These are phyloP conservation scores for Penicillium crystallinum DNA, from an alignment of 495 filamentous ascomycete genomes.

Conservation along the genomic window DNA sequence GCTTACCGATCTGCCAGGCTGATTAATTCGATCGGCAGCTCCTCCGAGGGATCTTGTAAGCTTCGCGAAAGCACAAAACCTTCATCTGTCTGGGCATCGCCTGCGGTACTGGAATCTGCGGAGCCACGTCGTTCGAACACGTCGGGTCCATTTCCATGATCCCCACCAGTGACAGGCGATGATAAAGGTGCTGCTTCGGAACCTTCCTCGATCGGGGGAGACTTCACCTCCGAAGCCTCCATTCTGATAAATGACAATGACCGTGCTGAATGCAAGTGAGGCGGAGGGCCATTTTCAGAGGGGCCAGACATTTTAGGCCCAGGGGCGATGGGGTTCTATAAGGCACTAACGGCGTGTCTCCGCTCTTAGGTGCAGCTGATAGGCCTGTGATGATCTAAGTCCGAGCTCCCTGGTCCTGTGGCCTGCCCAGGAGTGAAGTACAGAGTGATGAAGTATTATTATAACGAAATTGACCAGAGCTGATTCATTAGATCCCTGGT, in stretches of 20 bases:
- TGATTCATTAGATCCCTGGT: neutral
- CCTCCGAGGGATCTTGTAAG: slow-evolving; percentile 63
- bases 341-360: slow-evolving; percentile 23
- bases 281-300: slow-evolving; percentile 26
- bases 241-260: slow-evolving; percentile 59
- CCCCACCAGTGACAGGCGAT: slow-evolving; percentile 23
- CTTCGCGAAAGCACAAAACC: slow-evolving; percentile 40
- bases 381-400: slow-evolving; percentile 27
- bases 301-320: slow-evolving; percentile 24
- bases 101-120: slow-evolving; percentile 47
- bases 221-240: slow-evolving; percentile 36
- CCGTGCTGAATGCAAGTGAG: slow-evolving; percentile 34
- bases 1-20: slow-evolving; percentile 80
- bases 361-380: slow-evolving; percentile 28
- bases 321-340: slow-evolving; percentile 19
- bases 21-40: slow-evolving; percentile 87
- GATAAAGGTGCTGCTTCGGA: slow-evolving; percentile 22
- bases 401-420: slow-evolving; percentile 8
- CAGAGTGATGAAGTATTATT: neutral
- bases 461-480: neutral
- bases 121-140: slow-evolving; percentile 44
- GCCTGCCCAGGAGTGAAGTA: neutral
- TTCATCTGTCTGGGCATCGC: slow-evolving; percentile 47
- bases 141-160: slow-evolving; percentile 35
- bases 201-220: slow-evolving; percentile 33